phyloP scores from a whole-genome alignment of 305 asterid species.

The Fraxinus angustifolia region DNA sequence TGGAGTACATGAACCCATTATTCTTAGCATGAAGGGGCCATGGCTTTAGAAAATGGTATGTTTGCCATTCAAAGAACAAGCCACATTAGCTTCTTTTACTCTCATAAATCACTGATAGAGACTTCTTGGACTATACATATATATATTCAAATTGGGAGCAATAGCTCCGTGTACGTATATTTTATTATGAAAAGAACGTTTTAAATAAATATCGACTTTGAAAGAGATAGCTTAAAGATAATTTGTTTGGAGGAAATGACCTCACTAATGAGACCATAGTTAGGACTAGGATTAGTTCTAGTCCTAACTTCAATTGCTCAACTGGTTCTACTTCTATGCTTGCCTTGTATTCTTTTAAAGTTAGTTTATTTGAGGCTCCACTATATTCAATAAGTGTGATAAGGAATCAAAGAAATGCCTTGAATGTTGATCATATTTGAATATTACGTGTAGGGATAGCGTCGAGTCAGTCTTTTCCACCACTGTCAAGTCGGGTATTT shows the following conservation, averaged over 20 bases:
- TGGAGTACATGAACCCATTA: constrained; percentile 27
- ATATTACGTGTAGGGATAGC: too few species aligned
- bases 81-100: constrained; percentile 26
- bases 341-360: neutral
- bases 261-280: too few species aligned
- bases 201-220: too few species aligned
- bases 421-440: neutral
- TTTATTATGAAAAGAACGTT: too few species aligned
- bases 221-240: neutral
- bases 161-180: neutral
- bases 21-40: constrained; percentile 33
- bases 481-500: too few species aligned
- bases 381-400: neutral
- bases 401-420: neutral
- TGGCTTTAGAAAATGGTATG: constrained; percentile 42
- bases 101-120: constrained; percentile 1
- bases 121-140: neutral
- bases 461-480: too few species aligned
- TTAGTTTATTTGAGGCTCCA: neutral
- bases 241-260: too few species aligned
- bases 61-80: constrained; percentile 31
- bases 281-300: neutral
- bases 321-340: neutral
- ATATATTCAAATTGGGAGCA: neutral
- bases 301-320: neutral